A percentile compares a stretch with the other conserved stretches of the same genome.
These are phyloP conservation scores for Xylariomycetidae sp. DNA, from an alignment of 2,329 filamentous ascomycete species.

Conservation along the genomic window DNA sequence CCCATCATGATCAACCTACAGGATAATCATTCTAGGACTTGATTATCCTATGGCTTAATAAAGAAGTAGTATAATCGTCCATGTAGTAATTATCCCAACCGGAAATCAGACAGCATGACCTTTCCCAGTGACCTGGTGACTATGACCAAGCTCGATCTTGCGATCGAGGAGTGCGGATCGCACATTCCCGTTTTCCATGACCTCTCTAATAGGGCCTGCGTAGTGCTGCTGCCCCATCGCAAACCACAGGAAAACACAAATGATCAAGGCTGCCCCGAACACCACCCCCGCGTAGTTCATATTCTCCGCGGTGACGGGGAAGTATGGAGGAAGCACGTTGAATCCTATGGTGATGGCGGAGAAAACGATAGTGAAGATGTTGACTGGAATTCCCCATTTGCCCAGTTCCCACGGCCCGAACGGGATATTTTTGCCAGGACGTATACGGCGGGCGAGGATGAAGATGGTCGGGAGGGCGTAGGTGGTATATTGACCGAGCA, in stretches of 20 bases:
- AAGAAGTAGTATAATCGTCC: too few relatives aligned
- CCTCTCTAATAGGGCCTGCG: slow-evolving; percentile 8
- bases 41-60: too few relatives aligned
- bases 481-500: slow-evolving; percentile 9
- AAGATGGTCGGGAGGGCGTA: slow-evolving; percentile 9
- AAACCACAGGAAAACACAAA: slow-evolving; percentile 6
- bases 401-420: slow-evolving; percentile 8
- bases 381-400: slow-evolving; percentile 8
- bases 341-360: slow-evolving; percentile 8
- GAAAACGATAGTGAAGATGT: slow-evolving; percentile 8
- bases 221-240: slow-evolving; percentile 7
- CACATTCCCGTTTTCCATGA: slow-evolving; percentile 9
- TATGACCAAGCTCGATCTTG: slow-evolving; percentile 3
- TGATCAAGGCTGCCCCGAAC: slow-evolving; percentile 8
- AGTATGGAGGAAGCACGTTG: slow-evolving; percentile 7
- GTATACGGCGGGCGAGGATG: slow-evolving; percentile 5
- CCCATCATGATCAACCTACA: too few relatives aligned
- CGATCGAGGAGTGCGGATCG: slow-evolving; percentile 7
- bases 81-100: too few relatives aligned
- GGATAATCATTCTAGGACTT: too few relatives aligned
- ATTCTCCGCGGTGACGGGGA: slow-evolving; percentile 7
- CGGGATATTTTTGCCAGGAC: slow-evolving; percentile 7
- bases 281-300: slow-evolving; percentile 10
- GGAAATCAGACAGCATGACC: neutral
- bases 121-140: neutral